Evolutionary conservation across 345 rosid species (phyloP).

Genomic region (Abelmoschus esculentus): DNA sequence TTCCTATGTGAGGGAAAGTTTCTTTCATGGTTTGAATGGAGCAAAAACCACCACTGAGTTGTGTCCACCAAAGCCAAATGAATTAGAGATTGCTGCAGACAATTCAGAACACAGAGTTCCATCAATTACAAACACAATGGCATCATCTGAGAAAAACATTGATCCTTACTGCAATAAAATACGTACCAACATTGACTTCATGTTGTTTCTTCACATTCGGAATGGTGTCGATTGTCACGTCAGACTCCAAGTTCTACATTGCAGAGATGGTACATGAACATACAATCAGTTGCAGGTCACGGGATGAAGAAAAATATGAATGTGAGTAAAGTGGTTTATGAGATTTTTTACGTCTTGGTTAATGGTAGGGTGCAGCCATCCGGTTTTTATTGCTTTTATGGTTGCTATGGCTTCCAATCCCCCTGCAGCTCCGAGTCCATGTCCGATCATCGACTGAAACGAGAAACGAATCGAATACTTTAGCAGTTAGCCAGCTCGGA

Average conservation of each 20-base stretch:
- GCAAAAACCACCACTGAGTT: conserved; percentile 63
- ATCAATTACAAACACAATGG: too few species aligned
- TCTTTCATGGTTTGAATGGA: conserved; percentile 34
- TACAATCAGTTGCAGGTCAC: neutral
- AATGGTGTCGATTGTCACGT: conserved; percentile 52
- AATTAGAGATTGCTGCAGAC: conserved; percentile 49
- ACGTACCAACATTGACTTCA: conserved; percentile 44
- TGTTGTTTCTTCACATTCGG: conserved; percentile 56
- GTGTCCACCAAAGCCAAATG: conserved; percentile 63
- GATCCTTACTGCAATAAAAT: neutral
- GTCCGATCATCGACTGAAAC: conserved; percentile 56
- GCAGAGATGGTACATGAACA: neutral
- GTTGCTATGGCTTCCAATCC: conserved; percentile 67
- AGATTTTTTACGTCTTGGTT: conserved; percentile 50
- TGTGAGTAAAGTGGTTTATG: neutral
- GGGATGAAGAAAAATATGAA: neutral
- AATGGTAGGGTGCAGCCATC: conserved; percentile 65
- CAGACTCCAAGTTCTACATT: conserved; percentile 43
- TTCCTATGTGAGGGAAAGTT: neutral
- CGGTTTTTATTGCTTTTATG: conserved; percentile 58
- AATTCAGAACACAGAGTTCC: too few species aligned
- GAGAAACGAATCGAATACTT: neutral
- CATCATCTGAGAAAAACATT: too few species aligned
- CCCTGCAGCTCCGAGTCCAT: conserved; percentile 65
- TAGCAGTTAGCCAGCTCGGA: neutral